Evolutionary conservation across 148 eudicot genomes (phyloP).

Genomic region (Rhododendron kiyosumense): DNA sequence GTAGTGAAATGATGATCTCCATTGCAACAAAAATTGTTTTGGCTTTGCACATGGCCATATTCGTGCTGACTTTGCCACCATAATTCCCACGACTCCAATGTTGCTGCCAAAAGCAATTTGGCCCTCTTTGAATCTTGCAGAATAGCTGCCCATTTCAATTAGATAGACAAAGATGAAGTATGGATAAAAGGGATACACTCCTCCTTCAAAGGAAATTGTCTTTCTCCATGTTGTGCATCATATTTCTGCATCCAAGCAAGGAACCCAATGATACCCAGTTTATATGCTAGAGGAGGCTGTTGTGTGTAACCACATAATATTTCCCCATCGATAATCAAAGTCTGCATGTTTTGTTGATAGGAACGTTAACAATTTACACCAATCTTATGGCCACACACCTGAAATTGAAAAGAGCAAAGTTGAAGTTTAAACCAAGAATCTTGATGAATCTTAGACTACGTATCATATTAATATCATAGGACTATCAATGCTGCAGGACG

Average conservation of each 20-base stretch:
- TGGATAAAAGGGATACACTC: neutral
- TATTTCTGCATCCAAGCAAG: neutral
- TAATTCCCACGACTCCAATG: neutral
- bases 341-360: neutral
- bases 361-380: neutral
- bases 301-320: neutral
- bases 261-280: neutral
- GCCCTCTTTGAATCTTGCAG: constrained; percentile 1
- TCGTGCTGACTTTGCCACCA: neutral
- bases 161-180: too few relatives aligned
- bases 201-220: neutral
- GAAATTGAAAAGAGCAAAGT: neutral
- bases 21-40: constrained; percentile 4
- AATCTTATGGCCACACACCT: neutral
- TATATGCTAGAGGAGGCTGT: neutral
- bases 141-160: neutral
- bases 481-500: neutral
- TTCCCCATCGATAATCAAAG: neutral
- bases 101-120: neutral
- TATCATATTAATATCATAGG: neutral
- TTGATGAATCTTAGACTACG: neutral
- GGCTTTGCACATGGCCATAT: constrained; percentile 7
- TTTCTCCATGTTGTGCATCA: neutral
- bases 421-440: neutral
- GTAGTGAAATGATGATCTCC: neutral